These are phyloP conservation scores for Zizania latifolia DNA, from an alignment of 176 grass and related monocot genomes.

Conservation along the genomic window DNA sequence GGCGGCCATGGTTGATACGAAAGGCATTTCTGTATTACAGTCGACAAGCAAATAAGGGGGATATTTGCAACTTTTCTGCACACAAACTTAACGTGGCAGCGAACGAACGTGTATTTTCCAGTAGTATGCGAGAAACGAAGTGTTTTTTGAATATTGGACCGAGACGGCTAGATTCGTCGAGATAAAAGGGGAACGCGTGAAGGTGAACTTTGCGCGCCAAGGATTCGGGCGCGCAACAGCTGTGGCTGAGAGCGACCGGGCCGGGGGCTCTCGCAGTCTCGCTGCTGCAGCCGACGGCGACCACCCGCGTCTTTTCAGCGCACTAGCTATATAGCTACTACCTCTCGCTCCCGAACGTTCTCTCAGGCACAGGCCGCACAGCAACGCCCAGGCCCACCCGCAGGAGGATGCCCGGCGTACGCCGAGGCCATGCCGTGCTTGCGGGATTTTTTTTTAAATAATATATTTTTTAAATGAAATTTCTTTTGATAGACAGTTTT, in stretches of 20 bases:
- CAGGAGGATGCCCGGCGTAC: not conserved
- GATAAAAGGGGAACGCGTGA: not conserved
- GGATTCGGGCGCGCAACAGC: not conserved
- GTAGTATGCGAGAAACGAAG: not conserved
- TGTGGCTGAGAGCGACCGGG: not conserved
- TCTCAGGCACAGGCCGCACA: not conserved
- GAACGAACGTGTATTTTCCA: not conserved
- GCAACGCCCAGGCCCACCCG: not conserved
- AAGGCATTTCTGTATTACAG: not conserved
- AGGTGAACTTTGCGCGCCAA: not conserved
- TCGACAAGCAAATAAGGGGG: not conserved
- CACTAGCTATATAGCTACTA: no score
- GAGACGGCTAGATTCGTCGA: not conserved
- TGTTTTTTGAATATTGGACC: not conserved
- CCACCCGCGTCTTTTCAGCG: not conserved
- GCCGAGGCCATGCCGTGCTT: not conserved
- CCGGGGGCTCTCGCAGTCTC: not conserved
- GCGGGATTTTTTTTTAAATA: no score
- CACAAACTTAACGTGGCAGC: not conserved
- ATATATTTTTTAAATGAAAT: no score
- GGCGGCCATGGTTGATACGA: not conserved
- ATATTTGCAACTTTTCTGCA: not conserved
- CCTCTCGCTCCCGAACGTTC: constrained; percentile 14
- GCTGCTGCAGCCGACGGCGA: not conserved
- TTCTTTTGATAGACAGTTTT: no score